Conservation (phyloP, 352 stramenopile species). For the Thraustochytrium sp. region DNA sequence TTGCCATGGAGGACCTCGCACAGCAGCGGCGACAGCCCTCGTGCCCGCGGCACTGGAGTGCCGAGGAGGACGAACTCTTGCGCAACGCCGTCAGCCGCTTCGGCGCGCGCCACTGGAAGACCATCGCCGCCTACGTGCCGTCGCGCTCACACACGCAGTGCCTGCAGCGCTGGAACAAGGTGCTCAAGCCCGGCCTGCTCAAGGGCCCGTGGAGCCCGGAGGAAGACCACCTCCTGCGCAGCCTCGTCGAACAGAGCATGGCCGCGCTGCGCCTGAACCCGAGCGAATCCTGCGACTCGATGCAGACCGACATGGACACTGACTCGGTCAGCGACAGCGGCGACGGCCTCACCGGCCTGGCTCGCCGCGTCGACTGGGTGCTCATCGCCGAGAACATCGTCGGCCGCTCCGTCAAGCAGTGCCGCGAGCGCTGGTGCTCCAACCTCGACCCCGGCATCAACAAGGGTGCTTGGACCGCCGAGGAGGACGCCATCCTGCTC, state of each 20-base stretch:
- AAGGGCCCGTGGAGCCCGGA: conserved; percentile 79
- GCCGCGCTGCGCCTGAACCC: background rate
- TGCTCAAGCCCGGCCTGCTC: conserved; percentile 75
- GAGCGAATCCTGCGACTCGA: background rate
- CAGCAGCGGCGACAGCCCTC: background rate
- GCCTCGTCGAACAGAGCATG: conserved; percentile 30
- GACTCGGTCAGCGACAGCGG: background rate
- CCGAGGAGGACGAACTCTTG: conserved; percentile 71
- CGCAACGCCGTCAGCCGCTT: conserved; percentile 69
- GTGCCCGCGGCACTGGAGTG: conserved; percentile 63
- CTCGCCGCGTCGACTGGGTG: background rate
- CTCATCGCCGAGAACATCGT: conserved; percentile 43
- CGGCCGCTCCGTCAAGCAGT: conserved; percentile 48
- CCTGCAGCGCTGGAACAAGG: conserved; percentile 77
- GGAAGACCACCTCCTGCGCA: conserved; percentile 60
- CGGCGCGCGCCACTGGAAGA: conserved; percentile 80
- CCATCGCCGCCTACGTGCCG: conserved; percentile 71
- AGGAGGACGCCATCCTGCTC: conserved; percentile 48
- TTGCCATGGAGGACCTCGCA: background rate
- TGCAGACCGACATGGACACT: conserved; percentile 10
- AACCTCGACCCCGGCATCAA: conserved; percentile 51
- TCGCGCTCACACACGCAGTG: conserved; percentile 76
- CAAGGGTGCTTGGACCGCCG: conserved; percentile 46
- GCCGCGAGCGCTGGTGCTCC: conserved; percentile 50
- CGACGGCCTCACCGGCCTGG: background rate